Conservation (phyloP, 345 rosid species). For the Syzygium jambos region DNA sequence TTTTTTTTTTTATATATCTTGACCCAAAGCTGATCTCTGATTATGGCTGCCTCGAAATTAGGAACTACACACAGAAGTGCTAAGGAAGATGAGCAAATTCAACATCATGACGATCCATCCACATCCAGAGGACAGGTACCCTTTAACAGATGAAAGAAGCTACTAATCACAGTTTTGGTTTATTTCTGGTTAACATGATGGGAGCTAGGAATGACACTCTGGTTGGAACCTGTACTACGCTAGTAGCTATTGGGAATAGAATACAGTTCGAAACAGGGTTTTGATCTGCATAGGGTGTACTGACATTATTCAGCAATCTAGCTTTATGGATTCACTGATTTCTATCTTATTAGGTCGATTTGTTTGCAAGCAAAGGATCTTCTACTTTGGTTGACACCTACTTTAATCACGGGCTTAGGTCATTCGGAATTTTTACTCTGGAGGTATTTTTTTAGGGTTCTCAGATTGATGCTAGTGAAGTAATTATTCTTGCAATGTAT, state of each 20-base stretch:
- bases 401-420: background rate
- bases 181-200: background rate
- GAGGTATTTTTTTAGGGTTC: background rate
- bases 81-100: conserved; percentile 17
- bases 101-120: conserved; percentile 8
- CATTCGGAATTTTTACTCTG: background rate
- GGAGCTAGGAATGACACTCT: background rate
- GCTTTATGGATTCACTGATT: background rate
- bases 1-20: background rate
- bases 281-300: background rate
- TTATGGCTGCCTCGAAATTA: conserved; percentile 8
- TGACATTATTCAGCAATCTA: background rate
- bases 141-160: background rate
- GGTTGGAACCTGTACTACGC: background rate
- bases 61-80: conserved; percentile 29
- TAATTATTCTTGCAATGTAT: background rate
- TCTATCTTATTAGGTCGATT: background rate
- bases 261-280: background rate
- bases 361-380: background rate
- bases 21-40: background rate
- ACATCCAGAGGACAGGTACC: conserved; percentile 40
- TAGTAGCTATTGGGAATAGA: background rate
- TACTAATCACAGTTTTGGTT: background rate
- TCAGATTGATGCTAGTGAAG: background rate
- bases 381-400: background rate